Evolutionary conservation across 305 asterid genomes (phyloP).

Genomic region (Euphrasia arctica): DNA sequence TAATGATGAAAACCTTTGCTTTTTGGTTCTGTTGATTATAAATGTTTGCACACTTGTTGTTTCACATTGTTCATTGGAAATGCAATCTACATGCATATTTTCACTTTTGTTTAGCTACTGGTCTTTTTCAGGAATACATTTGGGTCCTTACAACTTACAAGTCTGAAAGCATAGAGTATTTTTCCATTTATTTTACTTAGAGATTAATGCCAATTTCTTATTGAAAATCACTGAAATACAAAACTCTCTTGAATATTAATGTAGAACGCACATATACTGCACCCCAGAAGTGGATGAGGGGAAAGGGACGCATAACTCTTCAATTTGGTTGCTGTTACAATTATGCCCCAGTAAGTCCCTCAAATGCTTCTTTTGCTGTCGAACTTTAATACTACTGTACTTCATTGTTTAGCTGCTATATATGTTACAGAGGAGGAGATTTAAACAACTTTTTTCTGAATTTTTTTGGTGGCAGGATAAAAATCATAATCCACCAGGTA

Average conservation of each 20-base stretch:
- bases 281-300: slow-evolving; percentile 91
- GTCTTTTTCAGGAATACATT: not conserved
- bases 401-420: not conserved
- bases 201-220: not conserved
- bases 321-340: slow-evolving; percentile 98
- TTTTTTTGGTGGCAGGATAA: slow-evolving; percentile 56
- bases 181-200: slow-evolving; percentile 6
- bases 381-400: not conserved
- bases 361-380: slow-evolving; percentile 14
- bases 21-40: slow-evolving; percentile 1
- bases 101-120: slow-evolving; percentile 9
- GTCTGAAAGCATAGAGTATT: slow-evolving; percentile 3
- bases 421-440: slow-evolving; percentile 1
- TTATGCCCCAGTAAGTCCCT: slow-evolving; percentile 57
- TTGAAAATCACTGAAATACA: slow-evolving; percentile 6
- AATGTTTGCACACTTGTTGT: not conserved
- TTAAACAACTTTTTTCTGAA: not conserved
- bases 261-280: slow-evolving; percentile 78
- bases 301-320: slow-evolving; percentile 89
- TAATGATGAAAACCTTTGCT: slow-evolving; percentile 3
- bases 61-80: slow-evolving; percentile 2
- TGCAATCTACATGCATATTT: slow-evolving; percentile 3
- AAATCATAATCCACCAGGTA: slow-evolving; percentile 87
- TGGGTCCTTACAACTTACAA: not conserved
- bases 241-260: slow-evolving; percentile 24